These are phyloP conservation scores for Diaporthe amygdali DNA, from an alignment of 2,329 filamentous ascomycete genomes.

Conservation along the genomic window DNA sequence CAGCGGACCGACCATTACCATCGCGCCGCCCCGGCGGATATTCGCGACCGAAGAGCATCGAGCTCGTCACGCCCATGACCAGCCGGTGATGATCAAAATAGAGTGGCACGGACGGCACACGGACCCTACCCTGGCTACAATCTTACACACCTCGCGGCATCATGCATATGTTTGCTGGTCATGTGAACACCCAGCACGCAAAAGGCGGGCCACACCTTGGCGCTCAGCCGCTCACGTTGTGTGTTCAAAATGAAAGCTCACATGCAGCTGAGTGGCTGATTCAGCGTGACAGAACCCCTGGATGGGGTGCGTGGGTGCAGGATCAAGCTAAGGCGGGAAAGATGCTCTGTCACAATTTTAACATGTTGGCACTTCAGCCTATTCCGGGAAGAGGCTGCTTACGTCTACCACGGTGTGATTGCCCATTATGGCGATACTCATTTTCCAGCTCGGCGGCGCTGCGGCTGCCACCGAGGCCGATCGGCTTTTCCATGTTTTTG, in stretches of 20 bases:
- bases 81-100: constrained; percentile 39
- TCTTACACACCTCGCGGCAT: constrained; percentile 6
- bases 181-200: constrained; percentile 17
- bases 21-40: constrained; percentile 59
- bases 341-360: constrained; percentile 13
- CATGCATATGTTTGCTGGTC: constrained; percentile 17
- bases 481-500: background rate
- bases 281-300: constrained; percentile 11
- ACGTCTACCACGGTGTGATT: background rate
- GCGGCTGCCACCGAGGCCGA: constrained; percentile 1
- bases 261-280: constrained; percentile 13
- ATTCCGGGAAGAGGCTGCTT: background rate
- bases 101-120: background rate
- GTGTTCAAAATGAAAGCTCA: background rate
- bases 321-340: background rate
- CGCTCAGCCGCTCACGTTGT: background rate
- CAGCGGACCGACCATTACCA: constrained; percentile 60
- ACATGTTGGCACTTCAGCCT: background rate
- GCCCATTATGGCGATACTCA: background rate
- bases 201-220: background rate
- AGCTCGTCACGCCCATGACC: constrained; percentile 65
- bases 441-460: background rate
- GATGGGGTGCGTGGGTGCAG: background rate
- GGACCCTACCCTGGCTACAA: background rate
- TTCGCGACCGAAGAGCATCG: constrained; percentile 65